Conservation (phyloP, 441 rosid genomes). For the Pelargonium myrrhifolium region DNA sequence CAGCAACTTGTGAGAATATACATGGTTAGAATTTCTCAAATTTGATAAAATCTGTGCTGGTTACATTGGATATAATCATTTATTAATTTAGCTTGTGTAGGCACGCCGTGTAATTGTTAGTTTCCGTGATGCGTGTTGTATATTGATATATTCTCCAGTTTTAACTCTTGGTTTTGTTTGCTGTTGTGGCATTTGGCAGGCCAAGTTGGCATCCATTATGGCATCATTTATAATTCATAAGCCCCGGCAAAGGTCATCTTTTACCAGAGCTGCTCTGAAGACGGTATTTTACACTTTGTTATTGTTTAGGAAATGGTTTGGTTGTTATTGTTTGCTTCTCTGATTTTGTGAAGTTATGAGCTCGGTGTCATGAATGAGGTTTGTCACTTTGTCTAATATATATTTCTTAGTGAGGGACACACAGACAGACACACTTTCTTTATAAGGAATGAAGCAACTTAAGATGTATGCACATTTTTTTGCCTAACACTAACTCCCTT, state of each 20-base stretch:
- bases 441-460: not conserved
- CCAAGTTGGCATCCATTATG: constrained; percentile 77
- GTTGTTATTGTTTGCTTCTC: not conserved
- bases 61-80: not conserved
- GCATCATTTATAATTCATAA: constrained; percentile 89
- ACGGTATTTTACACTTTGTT: constrained; percentile 41
- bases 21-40: not conserved
- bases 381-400: not conserved
- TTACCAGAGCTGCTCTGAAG: constrained; percentile 65
- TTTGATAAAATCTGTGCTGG: not conserved
- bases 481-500: not conserved
- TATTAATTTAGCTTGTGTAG: not conserved
- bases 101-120: not conserved
- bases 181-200: constrained; percentile 28
- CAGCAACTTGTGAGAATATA: not conserved
- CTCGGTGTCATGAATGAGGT: not conserved
- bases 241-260: constrained; percentile 54
- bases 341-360: not conserved
- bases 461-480: not conserved
- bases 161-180: constrained; percentile 4
- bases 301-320: not conserved
- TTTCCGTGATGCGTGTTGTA: not conserved
- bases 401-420: not conserved
- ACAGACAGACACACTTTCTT: not conserved
- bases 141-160: not conserved